phyloP scores from a whole-genome alignment of 768 basidiomycete species.

The Leccinum subtestaceum region DNA sequence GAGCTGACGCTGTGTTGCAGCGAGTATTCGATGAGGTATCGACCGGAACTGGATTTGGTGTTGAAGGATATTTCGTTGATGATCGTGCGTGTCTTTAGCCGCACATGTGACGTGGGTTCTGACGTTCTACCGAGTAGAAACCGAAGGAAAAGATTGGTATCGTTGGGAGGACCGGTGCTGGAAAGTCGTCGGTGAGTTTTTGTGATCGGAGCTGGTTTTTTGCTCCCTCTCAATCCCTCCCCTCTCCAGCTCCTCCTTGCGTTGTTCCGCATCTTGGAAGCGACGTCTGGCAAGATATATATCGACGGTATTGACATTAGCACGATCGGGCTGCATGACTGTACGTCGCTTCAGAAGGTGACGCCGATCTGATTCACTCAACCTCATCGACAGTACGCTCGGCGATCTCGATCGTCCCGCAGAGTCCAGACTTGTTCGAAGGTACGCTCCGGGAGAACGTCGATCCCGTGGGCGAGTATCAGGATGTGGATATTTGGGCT shows the following conservation, averaged over 20 bases:
- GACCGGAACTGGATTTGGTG: slow-evolving; percentile 75
- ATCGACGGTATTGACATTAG: slow-evolving; percentile 79
- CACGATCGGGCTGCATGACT: slow-evolving; percentile 68
- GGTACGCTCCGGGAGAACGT: slow-evolving; percentile 83
- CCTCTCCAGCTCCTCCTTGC: slow-evolving; percentile 55
- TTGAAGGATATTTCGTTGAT: slow-evolving; percentile 71
- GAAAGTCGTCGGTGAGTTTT: slow-evolving; percentile 66
- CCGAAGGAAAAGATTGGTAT: slow-evolving; percentile 89
- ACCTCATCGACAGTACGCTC: slow-evolving; percentile 51
- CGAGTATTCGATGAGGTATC: slow-evolving; percentile 74
- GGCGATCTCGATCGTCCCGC: slow-evolving; percentile 82
- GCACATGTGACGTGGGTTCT: not conserved
- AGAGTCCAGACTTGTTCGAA: slow-evolving; percentile 68
- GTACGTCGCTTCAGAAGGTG: slow-evolving; percentile 6
- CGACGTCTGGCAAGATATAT: slow-evolving; percentile 58
- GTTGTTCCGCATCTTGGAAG: slow-evolving; percentile 76
- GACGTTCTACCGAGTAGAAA: slow-evolving; percentile 41
- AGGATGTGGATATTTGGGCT: slow-evolving; percentile 83
- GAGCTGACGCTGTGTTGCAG: slow-evolving; percentile 32
- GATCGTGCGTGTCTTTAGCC: slow-evolving; percentile 45
- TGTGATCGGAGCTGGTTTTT: not conserved
- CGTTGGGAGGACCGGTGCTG: slow-evolving; percentile 77
- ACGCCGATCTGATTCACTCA: not conserved
- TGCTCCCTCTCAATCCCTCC: not conserved
- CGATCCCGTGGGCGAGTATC: slow-evolving; percentile 74